Conservation (phyloP, 805 yeast species). For the Kodamaea fukazawae region DNA sequence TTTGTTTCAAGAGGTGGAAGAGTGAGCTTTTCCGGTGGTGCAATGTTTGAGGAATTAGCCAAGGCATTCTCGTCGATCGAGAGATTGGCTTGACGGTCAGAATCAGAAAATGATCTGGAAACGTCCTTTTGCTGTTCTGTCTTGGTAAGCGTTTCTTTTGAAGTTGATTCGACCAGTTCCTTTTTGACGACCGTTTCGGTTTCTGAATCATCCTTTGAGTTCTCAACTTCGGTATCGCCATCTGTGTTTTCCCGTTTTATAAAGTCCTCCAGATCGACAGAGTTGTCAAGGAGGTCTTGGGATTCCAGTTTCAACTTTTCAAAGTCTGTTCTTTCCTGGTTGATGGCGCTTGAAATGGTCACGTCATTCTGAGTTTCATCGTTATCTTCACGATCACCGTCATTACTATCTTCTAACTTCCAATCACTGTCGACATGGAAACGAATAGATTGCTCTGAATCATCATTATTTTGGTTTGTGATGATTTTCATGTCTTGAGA, state of each 20-base stretch:
- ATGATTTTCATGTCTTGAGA: slow-evolving; percentile 9
- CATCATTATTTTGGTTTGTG: slow-evolving; percentile 6
- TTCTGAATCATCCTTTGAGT: too few relatives aligned
- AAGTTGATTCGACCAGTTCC: too few relatives aligned
- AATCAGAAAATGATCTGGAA: background rate
- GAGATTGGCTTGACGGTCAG: too few relatives aligned
- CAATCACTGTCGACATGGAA: slow-evolving; percentile 35
- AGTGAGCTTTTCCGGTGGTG: slow-evolving; percentile 32
- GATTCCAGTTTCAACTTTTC: slow-evolving; percentile 11
- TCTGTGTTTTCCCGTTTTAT: too few relatives aligned
- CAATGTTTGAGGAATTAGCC: slow-evolving; percentile 44
- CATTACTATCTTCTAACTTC: slow-evolving; percentile 38
- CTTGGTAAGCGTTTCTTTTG: too few relatives aligned
- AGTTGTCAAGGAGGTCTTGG: slow-evolving; percentile 4
- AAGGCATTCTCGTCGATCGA: slow-evolving; percentile 18
- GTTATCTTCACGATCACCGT: slow-evolving; percentile 40
- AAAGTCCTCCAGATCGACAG: background rate
- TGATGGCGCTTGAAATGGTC: slow-evolving; percentile 10
- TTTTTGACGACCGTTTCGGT: too few relatives aligned
- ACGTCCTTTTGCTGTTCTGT: too few relatives aligned
- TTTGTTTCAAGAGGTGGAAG: slow-evolving; percentile 44
- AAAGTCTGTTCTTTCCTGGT: slow-evolving; percentile 10
- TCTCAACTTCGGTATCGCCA: too few relatives aligned
- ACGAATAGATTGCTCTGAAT: slow-evolving; percentile 19
- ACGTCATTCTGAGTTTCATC: slow-evolving; percentile 22